Conservation (phyloP, 768 basidiomycete species). For the Artomyces pyxidatus region DNA sequence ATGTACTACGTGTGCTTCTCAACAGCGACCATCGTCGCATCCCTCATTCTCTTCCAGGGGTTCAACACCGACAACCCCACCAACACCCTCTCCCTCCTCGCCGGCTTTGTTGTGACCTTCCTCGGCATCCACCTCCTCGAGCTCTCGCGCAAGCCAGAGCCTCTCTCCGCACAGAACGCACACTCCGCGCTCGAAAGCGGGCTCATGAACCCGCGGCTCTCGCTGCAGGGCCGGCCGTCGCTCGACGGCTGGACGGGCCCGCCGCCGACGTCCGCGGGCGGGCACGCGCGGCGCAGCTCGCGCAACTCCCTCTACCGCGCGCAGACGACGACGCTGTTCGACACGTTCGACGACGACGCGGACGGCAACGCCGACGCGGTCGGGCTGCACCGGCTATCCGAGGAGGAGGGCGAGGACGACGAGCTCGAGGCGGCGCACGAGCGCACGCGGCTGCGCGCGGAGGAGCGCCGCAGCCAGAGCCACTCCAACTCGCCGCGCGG, state of each 20-base stretch:
- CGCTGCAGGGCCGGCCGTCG: slow-evolving; percentile 48
- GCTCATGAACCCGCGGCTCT: slow-evolving; percentile 70
- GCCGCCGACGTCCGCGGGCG: slow-evolving; percentile 23
- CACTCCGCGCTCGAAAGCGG: slow-evolving; percentile 57
- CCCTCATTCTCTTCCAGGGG: slow-evolving; percentile 94
- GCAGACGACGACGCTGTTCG: slow-evolving; percentile 63
- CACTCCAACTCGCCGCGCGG: slow-evolving; percentile 4
- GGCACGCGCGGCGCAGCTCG: slow-evolving; percentile 46
- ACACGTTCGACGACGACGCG: slow-evolving; percentile 52
- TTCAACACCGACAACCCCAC: slow-evolving; percentile 82
- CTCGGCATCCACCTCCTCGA: slow-evolving; percentile 95
- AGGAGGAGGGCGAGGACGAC: slow-evolving; percentile 51
- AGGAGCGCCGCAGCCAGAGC: slow-evolving; percentile 11
- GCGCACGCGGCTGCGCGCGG: slow-evolving; percentile 36
- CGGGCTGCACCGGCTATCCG: slow-evolving; percentile 54
- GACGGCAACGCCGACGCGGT: slow-evolving; percentile 30
- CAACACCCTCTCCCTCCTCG: slow-evolving; percentile 80
- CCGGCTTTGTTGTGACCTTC: slow-evolving; percentile 90
- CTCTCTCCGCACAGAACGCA: slow-evolving; percentile 30
- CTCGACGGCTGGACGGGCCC: slow-evolving; percentile 64
- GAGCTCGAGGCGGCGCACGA: slow-evolving; percentile 36
- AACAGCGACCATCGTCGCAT: slow-evolving; percentile 86
- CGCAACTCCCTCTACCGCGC: slow-evolving; percentile 58
- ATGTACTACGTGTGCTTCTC: slow-evolving; percentile 98
- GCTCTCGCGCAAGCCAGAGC: slow-evolving; percentile 55